Base-by-base conservation (phyloP, 2,329 filamentous ascomycete genomes). In the Clonostachys sp. region DNA sequence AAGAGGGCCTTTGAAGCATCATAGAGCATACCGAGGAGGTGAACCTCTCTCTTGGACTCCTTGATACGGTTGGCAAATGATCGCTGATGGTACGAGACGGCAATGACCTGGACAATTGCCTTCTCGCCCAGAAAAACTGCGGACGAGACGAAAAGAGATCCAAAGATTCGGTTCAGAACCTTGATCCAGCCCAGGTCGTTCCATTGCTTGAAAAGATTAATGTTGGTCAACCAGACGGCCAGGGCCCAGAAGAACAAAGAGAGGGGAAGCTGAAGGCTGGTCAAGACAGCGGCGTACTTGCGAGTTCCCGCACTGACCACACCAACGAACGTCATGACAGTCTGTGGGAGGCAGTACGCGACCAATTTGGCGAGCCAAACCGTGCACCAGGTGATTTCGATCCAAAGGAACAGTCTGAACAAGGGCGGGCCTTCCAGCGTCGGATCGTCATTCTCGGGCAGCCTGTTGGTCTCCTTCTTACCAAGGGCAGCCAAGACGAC, bases 1-100 rank as follows among this genome's bases (percentile, higher is more conserved):
- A 97, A 99, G 45, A 97, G 75, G 6, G 83, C 78, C 46, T 91
- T 81, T 4, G 92, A 96, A 17, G 91, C 91, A 54, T 97, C 91
- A 64, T 95, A 96, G 47, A 99, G 82, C 33, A 94, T 72, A 16
- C 88, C 85, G 3, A 99, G 75, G 3, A 97, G 79, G 60, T 83
- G 80, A 43, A 97, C 80, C 55, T 92, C 89, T 48, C 82, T 86
- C 73, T 99, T 97, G 20, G 91, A 96, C 40, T 90, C 85, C 65
- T 89, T 88, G 74, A 99, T 97, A 45, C 83, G 75, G 53, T 83
- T 81, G 57, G 87, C 83, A 65, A 94, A 94, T 42, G 90, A 91
- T 55, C 89, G 84, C 59, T 89, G 84, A 64, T 94, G 89, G 63
- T 94, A 94, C 51, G 86, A 86, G 63, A 94, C 87, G 60, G 86